Evolutionary conservation across 352 stramenopile genomes (phyloP).

Genomic region (Globisporangium canariense): DNA sequence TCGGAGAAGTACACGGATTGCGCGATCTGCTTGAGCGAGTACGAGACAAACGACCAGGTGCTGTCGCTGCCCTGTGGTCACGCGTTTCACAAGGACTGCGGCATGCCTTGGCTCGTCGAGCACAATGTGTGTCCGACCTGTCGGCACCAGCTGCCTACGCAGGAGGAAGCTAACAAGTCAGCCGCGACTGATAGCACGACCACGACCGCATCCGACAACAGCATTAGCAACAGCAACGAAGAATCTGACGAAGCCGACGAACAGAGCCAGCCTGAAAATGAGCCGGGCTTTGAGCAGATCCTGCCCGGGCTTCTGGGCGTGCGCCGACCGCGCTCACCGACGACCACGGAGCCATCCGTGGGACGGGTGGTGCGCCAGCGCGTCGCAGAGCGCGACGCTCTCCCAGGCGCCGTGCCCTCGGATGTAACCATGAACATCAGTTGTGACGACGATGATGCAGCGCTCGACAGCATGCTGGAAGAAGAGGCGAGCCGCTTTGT

Average conservation of each 20-base stretch:
- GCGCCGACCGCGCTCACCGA: slow-evolving; percentile 32
- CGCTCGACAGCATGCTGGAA: slow-evolving; percentile 61
- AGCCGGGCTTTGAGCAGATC: slow-evolving; percentile 26
- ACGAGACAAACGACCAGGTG: slow-evolving; percentile 58
- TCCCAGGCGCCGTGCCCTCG: slow-evolving; percentile 16
- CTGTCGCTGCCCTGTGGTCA: slow-evolving; percentile 72
- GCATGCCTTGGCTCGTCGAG: slow-evolving; percentile 67
- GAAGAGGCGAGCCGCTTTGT: slow-evolving; percentile 57
- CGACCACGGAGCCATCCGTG: slow-evolving; percentile 10
- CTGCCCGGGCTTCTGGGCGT: slow-evolving; percentile 25
- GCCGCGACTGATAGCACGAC: not conserved
- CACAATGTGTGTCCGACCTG: slow-evolving; percentile 83
- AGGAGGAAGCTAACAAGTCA: slow-evolving; percentile 15
- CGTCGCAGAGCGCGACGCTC: slow-evolving; percentile 26
- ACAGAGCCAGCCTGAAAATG: slow-evolving; percentile 17
- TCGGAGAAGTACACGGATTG: slow-evolving; percentile 60
- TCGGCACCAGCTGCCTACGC: slow-evolving; percentile 55
- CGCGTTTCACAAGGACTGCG: slow-evolving; percentile 77
- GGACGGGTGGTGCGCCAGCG: slow-evolving; percentile 57
- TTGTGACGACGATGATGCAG: slow-evolving; percentile 20
- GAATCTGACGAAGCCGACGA: not conserved
- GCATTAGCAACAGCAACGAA: not conserved
- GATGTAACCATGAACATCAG: slow-evolving; percentile 11
- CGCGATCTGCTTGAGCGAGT: slow-evolving; percentile 75
- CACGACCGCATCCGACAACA: not conserved